Conservation (phyloP, 306 rosid species). For the Rosa lucieae region DNA sequence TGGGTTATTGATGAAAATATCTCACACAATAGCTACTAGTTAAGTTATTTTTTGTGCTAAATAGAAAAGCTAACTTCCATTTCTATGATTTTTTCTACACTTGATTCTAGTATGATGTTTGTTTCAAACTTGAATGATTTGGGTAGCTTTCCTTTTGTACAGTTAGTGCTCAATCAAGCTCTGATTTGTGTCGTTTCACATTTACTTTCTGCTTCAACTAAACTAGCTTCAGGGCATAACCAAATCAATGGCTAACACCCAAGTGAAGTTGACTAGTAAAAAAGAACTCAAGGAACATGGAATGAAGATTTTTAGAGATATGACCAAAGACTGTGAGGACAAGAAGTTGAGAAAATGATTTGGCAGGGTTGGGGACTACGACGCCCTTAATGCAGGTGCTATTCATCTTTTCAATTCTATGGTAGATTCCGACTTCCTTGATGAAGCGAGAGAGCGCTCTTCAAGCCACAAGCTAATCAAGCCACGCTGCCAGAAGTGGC, state of each 20-base stretch:
- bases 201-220: not conserved
- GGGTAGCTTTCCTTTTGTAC: not conserved
- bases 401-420: not conserved
- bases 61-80: too few relatives aligned
- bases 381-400: not conserved
- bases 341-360: not conserved
- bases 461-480: too few relatives aligned
- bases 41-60: too few relatives aligned
- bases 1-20: too few relatives aligned
- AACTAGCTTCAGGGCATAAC: not conserved
- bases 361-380: not conserved
- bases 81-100: too few relatives aligned
- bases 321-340: not conserved
- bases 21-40: too few relatives aligned
- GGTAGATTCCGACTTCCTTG: not conserved
- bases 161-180: not conserved
- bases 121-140: too few relatives aligned
- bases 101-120: too few relatives aligned
- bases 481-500: not conserved
- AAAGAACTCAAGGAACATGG: too few relatives aligned
- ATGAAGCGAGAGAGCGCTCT: too few relatives aligned
- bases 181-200: not conserved
- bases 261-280: not conserved
- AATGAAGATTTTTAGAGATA: not conserved
- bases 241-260: not conserved